Evolutionary conservation across 192 early-diverging fungal species (phyloP).

Genomic region (Entophlyctis luteolus): DNA sequence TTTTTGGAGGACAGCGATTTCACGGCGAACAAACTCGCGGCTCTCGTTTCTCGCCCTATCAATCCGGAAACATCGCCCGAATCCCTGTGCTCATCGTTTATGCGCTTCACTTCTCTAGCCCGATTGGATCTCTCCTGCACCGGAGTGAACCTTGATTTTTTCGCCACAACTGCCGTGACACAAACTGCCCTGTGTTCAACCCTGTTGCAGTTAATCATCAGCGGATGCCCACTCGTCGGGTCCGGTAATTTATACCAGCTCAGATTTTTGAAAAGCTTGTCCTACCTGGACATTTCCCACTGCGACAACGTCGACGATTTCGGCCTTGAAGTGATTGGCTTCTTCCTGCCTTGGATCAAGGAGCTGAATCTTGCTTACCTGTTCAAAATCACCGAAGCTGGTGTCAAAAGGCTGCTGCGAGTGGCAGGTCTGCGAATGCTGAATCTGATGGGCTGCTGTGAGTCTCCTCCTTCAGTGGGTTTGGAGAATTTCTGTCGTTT

Average conservation of each 20-base stretch:
- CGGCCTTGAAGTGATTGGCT: slow-evolving; percentile 37
- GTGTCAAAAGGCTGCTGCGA: slow-evolving; percentile 36
- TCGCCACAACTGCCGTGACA: slow-evolving; percentile 5
- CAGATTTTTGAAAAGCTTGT: slow-evolving; percentile 11
- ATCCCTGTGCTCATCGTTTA: neutral
- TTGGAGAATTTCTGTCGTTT: neutral
- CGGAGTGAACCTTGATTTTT: slow-evolving; percentile 29
- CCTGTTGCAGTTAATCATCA: slow-evolving; percentile 37
- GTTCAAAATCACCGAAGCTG: slow-evolving; percentile 43
- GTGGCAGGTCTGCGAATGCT: slow-evolving; percentile 30
- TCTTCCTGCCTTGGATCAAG: slow-evolving; percentile 31
- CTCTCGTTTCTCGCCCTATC: neutral
- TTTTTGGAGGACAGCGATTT: too few species aligned
- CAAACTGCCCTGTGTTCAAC: neutral
- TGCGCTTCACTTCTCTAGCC: slow-evolving; percentile 34
- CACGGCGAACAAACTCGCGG: neutral
- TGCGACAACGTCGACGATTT: slow-evolving; percentile 42
- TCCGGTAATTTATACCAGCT: slow-evolving; percentile 33
- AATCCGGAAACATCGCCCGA: neutral
- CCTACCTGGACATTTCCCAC: slow-evolving; percentile 39
- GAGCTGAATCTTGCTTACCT: slow-evolving; percentile 46
- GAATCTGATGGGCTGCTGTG: slow-evolving; percentile 49
- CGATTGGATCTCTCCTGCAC: slow-evolving; percentile 42
- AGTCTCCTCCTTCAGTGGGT: slow-evolving; percentile 4
- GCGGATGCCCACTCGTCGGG: slow-evolving; percentile 40